These are phyloP conservation scores for Bipolaris gigantea DNA, from an alignment of 2,329 filamentous ascomycete species.

Conservation along the genomic window DNA sequence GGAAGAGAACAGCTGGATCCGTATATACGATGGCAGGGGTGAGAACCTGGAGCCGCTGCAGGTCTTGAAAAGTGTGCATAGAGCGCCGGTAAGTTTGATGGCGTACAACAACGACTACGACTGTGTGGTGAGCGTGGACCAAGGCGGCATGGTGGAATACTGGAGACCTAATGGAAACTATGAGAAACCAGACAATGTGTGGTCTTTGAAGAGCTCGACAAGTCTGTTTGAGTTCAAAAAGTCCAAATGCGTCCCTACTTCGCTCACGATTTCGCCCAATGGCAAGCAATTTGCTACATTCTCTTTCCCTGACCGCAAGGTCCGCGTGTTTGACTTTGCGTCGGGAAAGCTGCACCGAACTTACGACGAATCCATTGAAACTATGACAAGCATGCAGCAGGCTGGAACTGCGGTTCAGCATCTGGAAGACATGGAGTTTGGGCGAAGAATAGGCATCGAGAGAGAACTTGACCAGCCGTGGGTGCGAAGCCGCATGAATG, in stretches of 20 bases:
- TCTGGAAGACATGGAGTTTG: constrained; percentile 89
- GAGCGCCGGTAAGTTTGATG: constrained; percentile 79
- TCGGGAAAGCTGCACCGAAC: constrained; percentile 85
- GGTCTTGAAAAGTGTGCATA: constrained; percentile 76
- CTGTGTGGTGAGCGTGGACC: constrained; percentile 87
- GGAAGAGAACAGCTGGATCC: constrained; percentile 69
- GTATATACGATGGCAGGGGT: constrained; percentile 86
- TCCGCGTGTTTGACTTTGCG: constrained; percentile 90
- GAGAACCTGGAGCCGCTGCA: constrained; percentile 77
- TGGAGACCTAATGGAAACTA: constrained; percentile 81
- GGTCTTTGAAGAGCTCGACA: constrained; percentile 89
- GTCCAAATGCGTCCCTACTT: constrained; percentile 77
- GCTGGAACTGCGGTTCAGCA: constrained; percentile 81
- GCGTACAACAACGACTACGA: constrained; percentile 86
- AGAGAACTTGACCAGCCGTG: constrained; percentile 75
- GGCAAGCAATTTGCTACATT: constrained; percentile 85
- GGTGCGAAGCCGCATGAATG: constrained; percentile 72
- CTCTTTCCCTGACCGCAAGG: constrained; percentile 90
- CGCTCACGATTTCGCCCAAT: constrained; percentile 81
- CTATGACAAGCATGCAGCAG: constrained; percentile 92
- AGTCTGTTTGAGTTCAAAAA: constrained; percentile 98
- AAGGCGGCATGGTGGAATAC: constrained; percentile 94
- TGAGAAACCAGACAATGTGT: constrained; percentile 90
- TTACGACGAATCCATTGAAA: constrained; percentile 91
- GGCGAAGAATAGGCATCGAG: constrained; percentile 81